Base-by-base conservation (phyloP, 495 filamentous ascomycete genomes). In the Hypoxylon intermedium region DNA sequence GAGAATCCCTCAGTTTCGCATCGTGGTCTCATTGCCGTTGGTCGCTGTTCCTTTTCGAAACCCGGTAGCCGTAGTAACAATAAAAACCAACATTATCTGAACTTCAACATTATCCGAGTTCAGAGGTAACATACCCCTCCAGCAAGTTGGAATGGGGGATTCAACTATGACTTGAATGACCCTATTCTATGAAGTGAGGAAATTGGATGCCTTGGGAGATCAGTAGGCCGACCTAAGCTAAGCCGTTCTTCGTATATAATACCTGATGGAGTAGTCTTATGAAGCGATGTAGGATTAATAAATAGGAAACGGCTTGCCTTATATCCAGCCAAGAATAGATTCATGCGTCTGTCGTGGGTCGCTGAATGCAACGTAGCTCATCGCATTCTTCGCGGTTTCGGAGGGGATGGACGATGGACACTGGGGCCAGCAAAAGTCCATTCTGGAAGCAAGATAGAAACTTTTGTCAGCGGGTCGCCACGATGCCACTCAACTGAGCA, bases 401-500 rank as follows among this genome's bases (percentile, higher is more conserved):
- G 48, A 19, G 52, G 52, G 41, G 56, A n/a, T n/a, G n/a, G n/a
- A n/a, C n/a, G n/a, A n/a, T n/a, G n/a, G n/a, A 2, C 38, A n/a
- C 28, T 36, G 20, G 16, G 44, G 44, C 12, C 12, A n/a, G 33
- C 36, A 38, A 15, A 6, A 30, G 37, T 28, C 43, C 12, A 28
- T 64, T 64, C 60, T 64, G 45, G 50, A 65, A 60, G 46, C 40
- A 65, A 56, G 60, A 40, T 60, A 55, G 61, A 59, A 59, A 60
- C 44, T 55, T 65, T 55, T n/a, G 30, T 53, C 6, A 51, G 26
- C 12, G 31, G 38, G 11, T 56, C 21, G 37, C 20, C 36, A 18
- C 23, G 21, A 43, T 51, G 51, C 41, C 15, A 44, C 49, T 48
- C 28, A 38, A 44, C 49, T 48, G 20, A 38, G 30, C 42, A 20